phyloP scores from a whole-genome alignment of 2,329 filamentous ascomycete genomes.

The Trichoderma lentiforme region DNA sequence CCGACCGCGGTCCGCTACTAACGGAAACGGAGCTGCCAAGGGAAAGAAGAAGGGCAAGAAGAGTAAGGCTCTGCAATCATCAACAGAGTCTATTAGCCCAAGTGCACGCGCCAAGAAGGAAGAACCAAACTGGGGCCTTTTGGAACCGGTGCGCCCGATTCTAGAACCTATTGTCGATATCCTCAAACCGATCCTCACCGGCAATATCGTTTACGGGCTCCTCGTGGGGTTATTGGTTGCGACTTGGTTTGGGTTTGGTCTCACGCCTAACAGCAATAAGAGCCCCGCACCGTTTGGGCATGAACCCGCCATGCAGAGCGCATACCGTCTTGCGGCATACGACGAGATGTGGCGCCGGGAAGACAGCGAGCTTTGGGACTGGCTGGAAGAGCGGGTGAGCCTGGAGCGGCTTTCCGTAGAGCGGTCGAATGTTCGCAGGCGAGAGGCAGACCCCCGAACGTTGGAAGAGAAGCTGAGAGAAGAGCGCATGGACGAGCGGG shows the following conservation, averaged over 20 bases:
- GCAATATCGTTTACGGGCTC: constrained; percentile 74
- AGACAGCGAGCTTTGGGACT: constrained; percentile 87
- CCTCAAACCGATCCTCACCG: constrained; percentile 66
- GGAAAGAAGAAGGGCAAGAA: constrained; percentile 62
- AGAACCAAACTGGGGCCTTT: constrained; percentile 65
- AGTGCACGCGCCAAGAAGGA: constrained; percentile 41
- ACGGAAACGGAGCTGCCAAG: constrained; percentile 47
- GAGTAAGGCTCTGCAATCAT: constrained; percentile 45
- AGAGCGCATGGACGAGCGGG: constrained; percentile 64
- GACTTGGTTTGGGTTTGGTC: constrained; percentile 67
- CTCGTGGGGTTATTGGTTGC: constrained; percentile 70
- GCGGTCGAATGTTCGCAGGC: constrained; percentile 39
- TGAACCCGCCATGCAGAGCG: constrained; percentile 34
- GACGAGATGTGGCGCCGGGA: constrained; percentile 90
- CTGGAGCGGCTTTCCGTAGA: constrained; percentile 56
- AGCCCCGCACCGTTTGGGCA: constrained; percentile 35
- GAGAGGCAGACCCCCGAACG: constrained; percentile 51
- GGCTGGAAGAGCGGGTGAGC: constrained; percentile 83
- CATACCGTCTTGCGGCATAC: constrained; percentile 76
- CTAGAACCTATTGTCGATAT: constrained; percentile 69
- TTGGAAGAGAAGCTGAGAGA: constrained; percentile 58
- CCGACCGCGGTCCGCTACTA: constrained; percentile 51
- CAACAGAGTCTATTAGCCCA: constrained; percentile 39
- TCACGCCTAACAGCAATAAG: constrained; percentile 38
- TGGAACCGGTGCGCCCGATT: constrained; percentile 73